phyloP scores from a whole-genome alignment of 1,284 basidiomycete species.

The Trametes sp. region DNA sequence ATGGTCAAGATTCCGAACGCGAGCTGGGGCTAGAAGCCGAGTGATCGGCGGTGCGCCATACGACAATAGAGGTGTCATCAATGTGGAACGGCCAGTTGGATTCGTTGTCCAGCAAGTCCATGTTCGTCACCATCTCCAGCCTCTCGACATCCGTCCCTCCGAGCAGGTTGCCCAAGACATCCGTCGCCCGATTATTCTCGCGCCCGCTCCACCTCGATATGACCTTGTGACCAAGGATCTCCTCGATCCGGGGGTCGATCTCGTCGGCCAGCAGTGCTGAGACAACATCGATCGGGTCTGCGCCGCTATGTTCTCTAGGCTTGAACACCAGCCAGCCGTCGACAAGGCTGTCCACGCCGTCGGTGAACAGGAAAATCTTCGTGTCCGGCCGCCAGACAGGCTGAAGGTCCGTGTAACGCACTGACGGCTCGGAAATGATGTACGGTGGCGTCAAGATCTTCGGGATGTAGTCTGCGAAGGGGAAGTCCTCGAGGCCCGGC shows the following conservation, averaged over 20 bases:
- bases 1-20: not conserved
- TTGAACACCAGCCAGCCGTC: slow-evolving; percentile 12
- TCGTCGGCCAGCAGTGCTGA: slow-evolving; percentile 6
- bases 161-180: slow-evolving; percentile 26
- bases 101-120: not conserved
- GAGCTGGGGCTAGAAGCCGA: too few relatives aligned
- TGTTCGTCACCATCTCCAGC: slow-evolving; percentile 9
- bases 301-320: not conserved
- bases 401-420: slow-evolving; percentile 12
- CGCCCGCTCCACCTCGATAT: slow-evolving; percentile 19
- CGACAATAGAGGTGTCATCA: slow-evolving; percentile 11
- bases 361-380: slow-evolving; percentile 9
- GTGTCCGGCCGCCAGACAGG: not conserved
- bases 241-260: slow-evolving; percentile 16
- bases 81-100: slow-evolving; percentile 12
- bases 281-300: slow-evolving; percentile 8
- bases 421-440: slow-evolving; percentile 9
- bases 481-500: not conserved
- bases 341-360: slow-evolving; percentile 19
- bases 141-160: slow-evolving; percentile 12
- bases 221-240: slow-evolving; percentile 12
- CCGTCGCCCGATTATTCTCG: slow-evolving; percentile 15
- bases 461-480: not conserved
- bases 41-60: not conserved
- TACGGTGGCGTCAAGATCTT: slow-evolving; percentile 18